A percentile compares a stretch with the other conserved stretches of the same genome.
Evolutionary conservation across 176 grass and related monocot genomes (phyloP).

Genomic region (Hyparrhenia diplandra): DNA sequence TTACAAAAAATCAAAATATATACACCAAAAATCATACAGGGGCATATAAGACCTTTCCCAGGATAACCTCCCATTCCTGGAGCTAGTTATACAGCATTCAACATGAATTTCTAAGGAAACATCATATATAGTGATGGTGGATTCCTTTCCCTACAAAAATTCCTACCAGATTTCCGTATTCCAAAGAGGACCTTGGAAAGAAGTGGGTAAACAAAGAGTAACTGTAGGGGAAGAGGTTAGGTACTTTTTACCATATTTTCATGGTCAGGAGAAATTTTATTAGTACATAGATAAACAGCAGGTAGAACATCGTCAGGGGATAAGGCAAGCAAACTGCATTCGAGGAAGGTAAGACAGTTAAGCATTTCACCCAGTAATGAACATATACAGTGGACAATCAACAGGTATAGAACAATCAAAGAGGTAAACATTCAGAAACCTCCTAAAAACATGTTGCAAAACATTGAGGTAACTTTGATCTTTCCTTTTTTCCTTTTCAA

Average conservation of each 20-base stretch:
- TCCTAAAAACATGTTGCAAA: constrained; percentile 98
- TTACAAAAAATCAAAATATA: not conserved
- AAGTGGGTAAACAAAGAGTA: constrained; percentile 10
- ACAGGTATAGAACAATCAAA: constrained; percentile 21
- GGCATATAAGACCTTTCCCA: not conserved
- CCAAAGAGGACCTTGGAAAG: not conserved
- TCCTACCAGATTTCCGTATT: not conserved
- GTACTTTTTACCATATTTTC: constrained; percentile 86
- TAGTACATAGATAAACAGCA: constrained; percentile 92
- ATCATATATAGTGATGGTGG: not conserved
- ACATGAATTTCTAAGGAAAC: constrained; percentile 10
- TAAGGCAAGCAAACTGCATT: constrained; percentile 85
- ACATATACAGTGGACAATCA: constrained; percentile 25
- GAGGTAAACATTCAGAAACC: constrained; percentile 48
- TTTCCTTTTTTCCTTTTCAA: constrained; percentile 95
- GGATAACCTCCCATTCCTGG: not conserved
- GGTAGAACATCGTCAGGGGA: constrained; percentile 92
- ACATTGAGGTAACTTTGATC: constrained; percentile 72
- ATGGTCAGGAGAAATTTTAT: constrained; percentile 88
- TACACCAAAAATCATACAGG: not conserved
- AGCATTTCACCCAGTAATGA: constrained; percentile 3
- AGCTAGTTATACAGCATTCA: not conserved
- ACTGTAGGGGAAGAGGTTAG: not conserved
- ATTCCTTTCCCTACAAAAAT: not conserved
- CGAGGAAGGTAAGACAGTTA: constrained; percentile 30